A percentile compares a stretch with the other conserved stretches of the same genome.
phyloP scores from a whole-genome alignment of 257 asterid species.

The Catharanthus roseus region DNA sequence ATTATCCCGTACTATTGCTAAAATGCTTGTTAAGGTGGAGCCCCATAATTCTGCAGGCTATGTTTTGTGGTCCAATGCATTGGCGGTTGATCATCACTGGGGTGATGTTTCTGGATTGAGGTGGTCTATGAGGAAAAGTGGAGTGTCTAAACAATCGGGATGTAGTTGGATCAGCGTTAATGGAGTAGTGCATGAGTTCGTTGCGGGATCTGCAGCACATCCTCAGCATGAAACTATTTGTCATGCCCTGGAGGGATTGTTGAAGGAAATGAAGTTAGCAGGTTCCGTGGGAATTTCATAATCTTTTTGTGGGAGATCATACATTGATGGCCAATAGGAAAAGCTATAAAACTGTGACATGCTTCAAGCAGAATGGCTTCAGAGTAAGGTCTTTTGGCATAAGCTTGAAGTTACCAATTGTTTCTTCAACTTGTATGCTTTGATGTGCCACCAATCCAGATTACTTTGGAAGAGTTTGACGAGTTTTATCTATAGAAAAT shows the following conservation, averaged over 20 bases:
- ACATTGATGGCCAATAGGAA: too few relatives aligned
- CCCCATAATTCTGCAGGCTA: conserved; percentile 71
- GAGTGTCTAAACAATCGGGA: conserved; percentile 58
- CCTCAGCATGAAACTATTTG: conserved; percentile 20
- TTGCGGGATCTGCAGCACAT: conserved; percentile 36
- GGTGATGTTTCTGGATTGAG: conserved; percentile 45
- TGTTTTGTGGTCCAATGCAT: conserved; percentile 67
- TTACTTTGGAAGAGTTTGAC: background rate
- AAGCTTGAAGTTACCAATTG: background rate
- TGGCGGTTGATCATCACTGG: conserved; percentile 55
- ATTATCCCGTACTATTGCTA: conserved; percentile 43
- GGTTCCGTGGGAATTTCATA: conserved; percentile 8
- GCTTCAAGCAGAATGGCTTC: background rate
- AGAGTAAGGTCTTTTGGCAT: background rate
- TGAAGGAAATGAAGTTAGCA: conserved; percentile 43
- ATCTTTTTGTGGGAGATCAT: background rate
- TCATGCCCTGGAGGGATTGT: conserved; percentile 31
- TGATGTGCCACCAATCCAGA: background rate
- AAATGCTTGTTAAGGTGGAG: conserved; percentile 53
- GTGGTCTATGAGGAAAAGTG: conserved; percentile 54
- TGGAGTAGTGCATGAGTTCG: conserved; percentile 52
- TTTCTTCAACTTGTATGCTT: background rate
- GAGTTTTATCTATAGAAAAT: background rate
- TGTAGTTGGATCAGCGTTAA: conserved; percentile 56
- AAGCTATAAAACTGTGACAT: background rate